Evolutionary conservation across 2,329 filamentous ascomycete species (phyloP).

Genomic region (Fusarium decemcellulare): DNA sequence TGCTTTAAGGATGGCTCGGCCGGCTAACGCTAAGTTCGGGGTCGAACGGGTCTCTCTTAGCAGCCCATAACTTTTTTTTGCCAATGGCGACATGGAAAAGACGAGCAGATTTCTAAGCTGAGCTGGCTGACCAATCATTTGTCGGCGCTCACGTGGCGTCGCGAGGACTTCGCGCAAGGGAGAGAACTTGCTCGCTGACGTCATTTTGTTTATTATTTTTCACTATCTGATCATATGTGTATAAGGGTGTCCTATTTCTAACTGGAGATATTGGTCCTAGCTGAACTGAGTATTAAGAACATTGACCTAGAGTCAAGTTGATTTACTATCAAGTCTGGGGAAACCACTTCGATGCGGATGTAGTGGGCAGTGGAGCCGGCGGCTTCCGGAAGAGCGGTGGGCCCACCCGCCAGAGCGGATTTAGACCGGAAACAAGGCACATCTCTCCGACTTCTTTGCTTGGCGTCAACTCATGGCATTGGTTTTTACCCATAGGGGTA

Average conservation of each 20-base stretch:
- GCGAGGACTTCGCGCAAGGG: slow-evolving; percentile 37
- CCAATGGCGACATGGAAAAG: slow-evolving; percentile 42
- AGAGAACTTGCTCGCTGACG: slow-evolving; percentile 40
- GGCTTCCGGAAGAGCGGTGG: slow-evolving; percentile 21
- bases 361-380: slow-evolving; percentile 15
- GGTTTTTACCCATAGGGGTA: not conserved
- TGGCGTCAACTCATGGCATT: not conserved
- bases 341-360: slow-evolving; percentile 13
- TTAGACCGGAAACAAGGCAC: slow-evolving; percentile 25
- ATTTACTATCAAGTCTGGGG: slow-evolving; percentile 12
- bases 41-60: slow-evolving; percentile 15
- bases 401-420: slow-evolving; percentile 18
- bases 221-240: too few relatives aligned
- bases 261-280: too few relatives aligned
- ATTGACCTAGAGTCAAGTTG: not conserved
- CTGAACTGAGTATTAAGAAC: not conserved
- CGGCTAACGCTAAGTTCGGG: slow-evolving; percentile 19
- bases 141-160: slow-evolving; percentile 47
- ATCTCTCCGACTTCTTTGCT: slow-evolving; percentile 12
- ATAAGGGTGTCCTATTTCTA: too few relatives aligned
- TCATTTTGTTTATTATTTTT: slow-evolving; percentile 38
- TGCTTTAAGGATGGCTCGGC: slow-evolving; percentile 13
- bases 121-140: slow-evolving; percentile 48
- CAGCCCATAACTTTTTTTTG: slow-evolving; percentile 34
- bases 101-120: slow-evolving; percentile 50